Base-by-base conservation (phyloP, 768 basidiomycete species). In the Rhizopogon vesiculosus region DNA sequence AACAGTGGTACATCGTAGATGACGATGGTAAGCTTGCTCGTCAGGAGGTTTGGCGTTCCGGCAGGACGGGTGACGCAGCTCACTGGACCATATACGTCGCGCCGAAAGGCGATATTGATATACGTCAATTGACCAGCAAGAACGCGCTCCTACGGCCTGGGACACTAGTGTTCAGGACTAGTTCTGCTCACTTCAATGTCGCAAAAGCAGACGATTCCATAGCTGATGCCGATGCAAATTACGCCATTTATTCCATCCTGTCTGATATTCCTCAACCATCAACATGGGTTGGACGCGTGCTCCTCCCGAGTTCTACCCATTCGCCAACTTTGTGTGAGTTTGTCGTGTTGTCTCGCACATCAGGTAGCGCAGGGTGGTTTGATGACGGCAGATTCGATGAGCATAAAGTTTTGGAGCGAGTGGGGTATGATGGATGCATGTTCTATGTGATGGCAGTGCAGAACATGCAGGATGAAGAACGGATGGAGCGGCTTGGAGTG, bases 361-460 rank as follows among this genome's bases (percentile, higher is more conserved):
- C 28, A 5, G 50, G 41, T 0, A 13, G 51, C 6, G 0, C 0
- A 2, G 59, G 59, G 25, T 38, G 62, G 2, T 63, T 40, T 31
- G 56, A 66, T 16, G 56, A 63, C 39, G 16, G 7, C 1, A 49
- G 7, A 22, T 33, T 49, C 12, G 35, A 35, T 22, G 3, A 2
- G 9, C 1, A 38, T 6, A 3, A 12, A 35, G 18, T 39, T n/a
- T 63, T 54, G 51, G 4, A 35, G 12, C 35, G 35, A 35, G 12
- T 35, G 10, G 61, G 64, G 22, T 63, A 63, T 39, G 44, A 53
- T 7, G 63, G 56, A n/a, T 61, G 58, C 31, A 12, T 57, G 16
- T 22, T 66, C 41, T 50, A 67, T 40, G 65, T 65, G 4, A 61
- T 67, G 64, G 63, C 58, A 3, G 56, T 67, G 22, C 52, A 41